Percentiles rank a stretch among this genome's conserved stretches.
These are phyloP conservation scores for Leccinum solheimii DNA, from an alignment of 1,284 basidiomycete species.

Conservation along the genomic window DNA sequence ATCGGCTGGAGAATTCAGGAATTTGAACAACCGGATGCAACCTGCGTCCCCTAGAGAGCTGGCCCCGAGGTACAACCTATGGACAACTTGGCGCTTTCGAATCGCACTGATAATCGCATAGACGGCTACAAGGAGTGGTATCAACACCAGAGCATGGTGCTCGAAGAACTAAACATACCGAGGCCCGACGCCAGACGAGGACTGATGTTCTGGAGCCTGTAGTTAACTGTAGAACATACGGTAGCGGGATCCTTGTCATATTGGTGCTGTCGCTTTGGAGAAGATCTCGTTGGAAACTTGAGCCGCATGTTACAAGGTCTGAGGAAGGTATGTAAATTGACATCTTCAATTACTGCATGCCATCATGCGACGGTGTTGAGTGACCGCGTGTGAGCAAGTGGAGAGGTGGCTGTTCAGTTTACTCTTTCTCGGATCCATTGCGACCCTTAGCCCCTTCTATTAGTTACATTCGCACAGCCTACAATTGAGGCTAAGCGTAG, in stretches of 20 bases:
- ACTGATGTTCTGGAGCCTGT: conserved; percentile 30
- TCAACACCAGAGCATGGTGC: background rate
- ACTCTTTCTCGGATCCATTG: too few relatives aligned
- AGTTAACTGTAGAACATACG: conserved; percentile 28
- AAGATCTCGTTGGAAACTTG: conserved; percentile 24
- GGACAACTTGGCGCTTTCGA: conserved; percentile 33
- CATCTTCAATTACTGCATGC: background rate
- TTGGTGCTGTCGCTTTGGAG: conserved; percentile 27
- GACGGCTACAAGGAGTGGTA: conserved; percentile 15
- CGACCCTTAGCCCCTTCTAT: too few relatives aligned
- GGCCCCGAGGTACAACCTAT: conserved; percentile 32
- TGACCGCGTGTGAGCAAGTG: conserved; percentile 21
- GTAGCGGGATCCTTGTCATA: conserved; percentile 33
- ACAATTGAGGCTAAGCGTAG: too few relatives aligned
- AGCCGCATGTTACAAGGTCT: conserved; percentile 24
- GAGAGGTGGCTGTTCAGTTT: background rate
- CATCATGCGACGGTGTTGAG: conserved; percentile 8
- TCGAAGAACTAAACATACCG: conserved; percentile 12
- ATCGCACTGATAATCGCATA: conserved; percentile 29
- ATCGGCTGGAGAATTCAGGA: conserved; percentile 51
- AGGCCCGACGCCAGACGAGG: conserved; percentile 32
- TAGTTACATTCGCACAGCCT: too few relatives aligned
- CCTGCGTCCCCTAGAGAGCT: conserved; percentile 50
- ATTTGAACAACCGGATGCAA: conserved; percentile 53
- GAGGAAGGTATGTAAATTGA: background rate